Conservation (phyloP, 805 yeast genomes). For the Cyberlindnera maclurae region DNA sequence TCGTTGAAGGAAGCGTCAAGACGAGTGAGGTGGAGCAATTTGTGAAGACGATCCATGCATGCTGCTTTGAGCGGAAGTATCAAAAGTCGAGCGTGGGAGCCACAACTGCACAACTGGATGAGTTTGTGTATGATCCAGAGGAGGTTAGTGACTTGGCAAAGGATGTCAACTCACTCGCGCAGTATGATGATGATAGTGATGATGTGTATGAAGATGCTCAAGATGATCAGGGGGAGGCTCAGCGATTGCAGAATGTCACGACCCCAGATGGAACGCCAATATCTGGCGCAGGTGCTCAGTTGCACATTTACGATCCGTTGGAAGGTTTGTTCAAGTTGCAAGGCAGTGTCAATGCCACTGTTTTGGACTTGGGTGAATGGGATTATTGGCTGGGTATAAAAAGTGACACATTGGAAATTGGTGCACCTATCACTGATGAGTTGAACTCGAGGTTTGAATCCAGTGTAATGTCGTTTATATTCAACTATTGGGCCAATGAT, state of each 20-base stretch:
- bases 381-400: conserved; percentile 45
- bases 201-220: conserved; percentile 23
- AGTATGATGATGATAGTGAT: conserved; percentile 24
- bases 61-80: conserved; percentile 74
- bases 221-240: background rate
- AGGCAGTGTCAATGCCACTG: conserved; percentile 27
- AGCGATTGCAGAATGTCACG: conserved; percentile 7
- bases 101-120: conserved; percentile 42
- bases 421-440: conserved; percentile 36
- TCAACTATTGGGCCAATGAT: conserved; percentile 40
- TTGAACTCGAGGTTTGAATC: conserved; percentile 64
- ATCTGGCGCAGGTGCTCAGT: conserved; percentile 12
- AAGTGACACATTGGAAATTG: conserved; percentile 27
- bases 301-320: conserved; percentile 52
- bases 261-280: conserved; percentile 20
- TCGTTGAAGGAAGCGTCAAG: conserved; percentile 55
- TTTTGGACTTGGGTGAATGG: conserved; percentile 44
- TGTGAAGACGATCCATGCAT: conserved; percentile 51
- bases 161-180: conserved; percentile 13
- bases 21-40: conserved; percentile 50
- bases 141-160: conserved; percentile 5
- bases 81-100: conserved; percentile 42
- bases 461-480: conserved; percentile 51
- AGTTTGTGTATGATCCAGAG: conserved; percentile 42
- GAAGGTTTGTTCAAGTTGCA: conserved; percentile 41